Evolutionary conservation across 805 yeast species (phyloP), one percentile per base, ranked within the genome.

Genomic region (Pichia kluyveri): DNA sequence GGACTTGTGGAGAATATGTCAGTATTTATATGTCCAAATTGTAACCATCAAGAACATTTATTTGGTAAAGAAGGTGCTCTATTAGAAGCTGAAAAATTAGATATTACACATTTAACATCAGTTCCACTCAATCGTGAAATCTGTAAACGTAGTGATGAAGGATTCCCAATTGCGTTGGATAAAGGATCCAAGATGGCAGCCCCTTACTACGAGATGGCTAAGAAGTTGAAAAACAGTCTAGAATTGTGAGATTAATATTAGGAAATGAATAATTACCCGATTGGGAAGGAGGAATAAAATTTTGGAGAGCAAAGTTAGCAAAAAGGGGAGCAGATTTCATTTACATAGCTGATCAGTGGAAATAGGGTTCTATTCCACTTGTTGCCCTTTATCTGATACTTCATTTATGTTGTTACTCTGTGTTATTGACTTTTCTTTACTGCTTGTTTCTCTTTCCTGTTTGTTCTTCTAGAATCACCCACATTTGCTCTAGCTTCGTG

Each of bases 1-100:
- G 96, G 96, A 0, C 60, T 86, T 52, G 87, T 87, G 0, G 86
- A 86, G 57, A 87, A 87, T 59, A 87, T 87, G 96, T 82, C 91
- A 54, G 75, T 75, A 53, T 86, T 72, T 59, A 59, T 77, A 8
- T 87, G 96, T 58, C 87, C 95, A 4, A 79, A 83, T 51, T 87
- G 96, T 59, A 60, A 69, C 44, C 89, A 83, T 54, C 82, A 80
- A 53, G 71, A 83, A 11, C 91, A 83, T 56, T 71, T 87, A 1
- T 87, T 87, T 66, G 95, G 95, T 0, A 59, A 70, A 8, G 82
- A 77, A 28, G 87, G 86, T 2, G 80, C 76, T 0, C 71, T 76
- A 1, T 54, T 60, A 27, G 75, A 73, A 49, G 82, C 80, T 48
- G 58, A 68, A 43, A 63, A 66, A 40, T 68, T 71, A 42, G 70